phyloP scores from a whole-genome alignment of 352 stramenopile species.

The Phytophthora chlamydospora region DNA sequence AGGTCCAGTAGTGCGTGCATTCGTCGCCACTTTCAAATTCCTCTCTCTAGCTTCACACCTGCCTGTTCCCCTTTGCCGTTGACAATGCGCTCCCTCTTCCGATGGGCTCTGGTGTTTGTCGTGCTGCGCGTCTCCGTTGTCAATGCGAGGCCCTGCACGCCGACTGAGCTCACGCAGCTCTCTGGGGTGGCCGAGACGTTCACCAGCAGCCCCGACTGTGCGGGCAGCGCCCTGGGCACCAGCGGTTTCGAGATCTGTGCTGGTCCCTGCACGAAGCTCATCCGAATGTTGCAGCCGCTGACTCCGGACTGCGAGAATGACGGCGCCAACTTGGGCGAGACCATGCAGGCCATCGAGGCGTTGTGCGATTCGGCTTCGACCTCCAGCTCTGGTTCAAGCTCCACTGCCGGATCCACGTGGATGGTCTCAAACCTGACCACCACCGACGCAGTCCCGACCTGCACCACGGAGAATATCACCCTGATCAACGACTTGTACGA shows the following conservation, averaged over 20 bases:
- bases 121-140: not conserved
- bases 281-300: slow-evolving; percentile 8
- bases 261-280: slow-evolving; percentile 16
- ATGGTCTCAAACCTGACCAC: not conserved
- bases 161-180: slow-evolving; percentile 18
- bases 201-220: slow-evolving; percentile 17
- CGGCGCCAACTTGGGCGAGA: slow-evolving; percentile 17
- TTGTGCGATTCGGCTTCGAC: slow-evolving; percentile 4
- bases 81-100: not conserved
- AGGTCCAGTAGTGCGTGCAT: not conserved
- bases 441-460: not conserved
- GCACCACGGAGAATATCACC: slow-evolving; percentile 4
- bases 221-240: slow-evolving; percentile 13
- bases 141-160: slow-evolving; percentile 10
- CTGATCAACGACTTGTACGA: slow-evolving; percentile 9
- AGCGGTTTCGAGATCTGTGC: slow-evolving; percentile 16
- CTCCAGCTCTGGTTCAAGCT: slow-evolving; percentile 1
- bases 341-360: not conserved
- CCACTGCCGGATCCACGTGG: no score
- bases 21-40: not conserved
- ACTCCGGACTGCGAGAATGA: slow-evolving; percentile 23
- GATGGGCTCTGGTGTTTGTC: not conserved
- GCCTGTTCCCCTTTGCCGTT: not conserved
- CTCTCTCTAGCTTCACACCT: not conserved
- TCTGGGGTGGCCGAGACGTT: slow-evolving; percentile 10